Base-by-base conservation (phyloP, 768 basidiomycete genomes). In the Kwoniella mangroviensis region DNA sequence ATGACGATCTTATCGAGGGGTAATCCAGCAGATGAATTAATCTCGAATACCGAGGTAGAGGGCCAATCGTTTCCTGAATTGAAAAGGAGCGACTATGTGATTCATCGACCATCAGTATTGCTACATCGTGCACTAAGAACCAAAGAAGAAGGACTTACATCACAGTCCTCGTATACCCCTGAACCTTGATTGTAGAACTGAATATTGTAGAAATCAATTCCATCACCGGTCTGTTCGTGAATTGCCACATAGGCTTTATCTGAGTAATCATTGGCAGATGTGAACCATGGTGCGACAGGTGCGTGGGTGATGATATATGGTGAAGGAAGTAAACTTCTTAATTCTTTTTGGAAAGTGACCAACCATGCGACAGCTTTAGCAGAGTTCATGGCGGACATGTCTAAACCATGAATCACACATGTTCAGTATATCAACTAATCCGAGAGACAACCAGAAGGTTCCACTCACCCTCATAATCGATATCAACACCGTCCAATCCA, bases 401-500 rank as follows among this genome's bases (percentile, higher is more conserved):
- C 79, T 71, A 51, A 9, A 26, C 24, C 51, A 24, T 28, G 28
- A 15, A 55, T 19, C 21, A 15, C n/a, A 43, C 60, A 45, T 34
- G 34, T 34, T 64, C 54, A 67, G 54, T 41, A 41, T 40, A 24
- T 42, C 45, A 4, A 2, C 43, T 57, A 11, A 26, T 22, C 34
- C 34, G 6, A 34, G 34, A 34, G 34, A 34, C 34, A 4, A 7
- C 34, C 34, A 34, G 34, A 34, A 7, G 6, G 34, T 34, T 7
- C 34, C 3, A 34, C 70, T 61, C 57, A 71, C 70, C 77, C 69
- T 83, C 90, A 75, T 91, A 91, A 79, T 91, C 90, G 43, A 92
- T 88, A 77, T 91, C 90, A 26, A 90, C 87, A 58, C 90, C 90
- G 73, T 91, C 90, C 19, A 91, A 82, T 58, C 84, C 81, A 68